A percentile compares a stretch with the other conserved stretches of the same genome.
Conservation (phyloP, 306 rosid genomes). For the Quercus suber region DNA sequence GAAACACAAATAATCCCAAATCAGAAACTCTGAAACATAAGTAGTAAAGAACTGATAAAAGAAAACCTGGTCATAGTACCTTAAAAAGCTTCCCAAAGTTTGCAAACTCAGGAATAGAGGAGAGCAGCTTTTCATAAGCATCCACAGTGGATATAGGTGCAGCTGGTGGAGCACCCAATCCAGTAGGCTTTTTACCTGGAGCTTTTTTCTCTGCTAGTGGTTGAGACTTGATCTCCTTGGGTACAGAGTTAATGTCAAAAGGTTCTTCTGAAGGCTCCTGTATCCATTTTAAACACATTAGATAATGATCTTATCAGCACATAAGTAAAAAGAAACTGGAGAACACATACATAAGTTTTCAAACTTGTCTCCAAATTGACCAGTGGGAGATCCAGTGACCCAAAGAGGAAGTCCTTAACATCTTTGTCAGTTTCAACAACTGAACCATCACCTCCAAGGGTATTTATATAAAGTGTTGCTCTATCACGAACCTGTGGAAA, state of each 20-base stretch:
- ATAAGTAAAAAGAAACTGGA: constrained; percentile 16
- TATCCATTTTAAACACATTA: constrained; percentile 34
- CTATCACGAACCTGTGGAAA: constrained; percentile 87
- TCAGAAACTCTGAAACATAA: neutral
- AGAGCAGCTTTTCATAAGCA: constrained; percentile 74
- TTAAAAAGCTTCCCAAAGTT: constrained; percentile 86
- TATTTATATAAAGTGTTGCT: constrained; percentile 85
- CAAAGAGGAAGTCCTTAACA: constrained; percentile 73
- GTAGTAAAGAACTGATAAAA: constrained; percentile 10
- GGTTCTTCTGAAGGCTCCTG: constrained; percentile 93
- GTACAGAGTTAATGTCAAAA: constrained; percentile 75
- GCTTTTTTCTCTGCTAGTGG: constrained; percentile 94
- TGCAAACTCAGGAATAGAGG: constrained; percentile 69
- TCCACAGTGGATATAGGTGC: constrained; percentile 74
- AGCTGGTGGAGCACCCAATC: constrained; percentile 78
- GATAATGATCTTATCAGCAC: constrained; percentile 14
- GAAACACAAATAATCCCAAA: constrained; percentile 10
- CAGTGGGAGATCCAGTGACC: constrained; percentile 84
- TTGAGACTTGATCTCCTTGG: constrained; percentile 86
- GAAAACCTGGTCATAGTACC: constrained; percentile 41
- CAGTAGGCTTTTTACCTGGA: constrained; percentile 83
- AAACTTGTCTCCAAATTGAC: constrained; percentile 85
- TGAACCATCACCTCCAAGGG: constrained; percentile 78
- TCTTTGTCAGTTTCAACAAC: constrained; percentile 72
- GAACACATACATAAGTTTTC: constrained; percentile 66